These are phyloP conservation scores for Hyaloperonospora arabidopsidis DNA, from an alignment of 352 stramenopile genomes.

Conservation along the genomic window DNA sequence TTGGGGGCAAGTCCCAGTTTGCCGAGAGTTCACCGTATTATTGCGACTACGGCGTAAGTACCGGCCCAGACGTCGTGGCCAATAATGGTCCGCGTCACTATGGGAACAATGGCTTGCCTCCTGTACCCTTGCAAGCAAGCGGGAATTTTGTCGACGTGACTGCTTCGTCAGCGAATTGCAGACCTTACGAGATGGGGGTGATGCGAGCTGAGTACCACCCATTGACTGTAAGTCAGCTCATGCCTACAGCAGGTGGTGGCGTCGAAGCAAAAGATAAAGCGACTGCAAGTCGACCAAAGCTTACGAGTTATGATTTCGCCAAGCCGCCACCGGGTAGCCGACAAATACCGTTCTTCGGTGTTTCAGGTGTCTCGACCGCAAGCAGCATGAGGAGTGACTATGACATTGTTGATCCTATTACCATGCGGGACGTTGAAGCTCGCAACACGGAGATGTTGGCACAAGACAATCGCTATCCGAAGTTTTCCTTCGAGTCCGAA, in stretches of 20 bases:
- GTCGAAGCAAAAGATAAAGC: constrained; percentile 7
- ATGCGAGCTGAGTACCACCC: constrained; percentile 13
- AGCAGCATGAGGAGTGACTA: constrained; percentile 53
- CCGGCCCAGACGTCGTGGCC: constrained; percentile 13
- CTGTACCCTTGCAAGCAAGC: background rate
- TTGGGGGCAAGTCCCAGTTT: constrained; percentile 10
- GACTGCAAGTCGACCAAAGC: constrained; percentile 11
- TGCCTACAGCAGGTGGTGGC: constrained; percentile 13
- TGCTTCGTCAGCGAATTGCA: background rate
- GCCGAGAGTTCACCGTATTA: constrained; percentile 29
- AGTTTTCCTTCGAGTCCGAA: constrained; percentile 63
- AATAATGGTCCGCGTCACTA: constrained; percentile 4
- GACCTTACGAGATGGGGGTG: constrained; percentile 15
- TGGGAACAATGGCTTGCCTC: constrained; percentile 8
- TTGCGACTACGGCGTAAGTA: constrained; percentile 23
- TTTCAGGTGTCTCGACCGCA: constrained; percentile 24
- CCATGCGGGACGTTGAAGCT: constrained; percentile 45
- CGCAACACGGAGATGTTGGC: constrained; percentile 65
- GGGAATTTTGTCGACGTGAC: constrained; percentile 28
- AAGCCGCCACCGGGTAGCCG: background rate
- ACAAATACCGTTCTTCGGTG: constrained; percentile 13
- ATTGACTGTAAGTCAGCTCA: constrained; percentile 27
- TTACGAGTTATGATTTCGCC: background rate
- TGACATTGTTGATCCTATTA: constrained; percentile 62
- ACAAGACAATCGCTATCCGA: constrained; percentile 42